phyloP scores from a whole-genome alignment of 192 early-diverging fungal species.

The Mortierella hygrophila region DNA sequence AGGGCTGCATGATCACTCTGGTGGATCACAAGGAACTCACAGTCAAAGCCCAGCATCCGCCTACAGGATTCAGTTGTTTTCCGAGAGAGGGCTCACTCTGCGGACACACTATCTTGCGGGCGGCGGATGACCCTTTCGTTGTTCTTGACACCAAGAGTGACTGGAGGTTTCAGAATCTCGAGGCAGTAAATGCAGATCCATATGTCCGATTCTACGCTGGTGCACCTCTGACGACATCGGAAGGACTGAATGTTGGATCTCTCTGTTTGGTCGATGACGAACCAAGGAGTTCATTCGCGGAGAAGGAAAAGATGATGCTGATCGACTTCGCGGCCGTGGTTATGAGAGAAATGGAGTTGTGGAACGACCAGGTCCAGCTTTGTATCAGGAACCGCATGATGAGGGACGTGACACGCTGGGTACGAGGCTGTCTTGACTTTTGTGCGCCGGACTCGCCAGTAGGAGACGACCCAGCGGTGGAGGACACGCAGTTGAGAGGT shows the following conservation, averaged over 20 bases:
- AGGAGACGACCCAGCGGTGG: not conserved
- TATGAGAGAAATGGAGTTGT: conserved; percentile 64
- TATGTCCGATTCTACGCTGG: conserved; percentile 64
- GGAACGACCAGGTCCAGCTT: conserved; percentile 60
- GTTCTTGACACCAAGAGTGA: conserved; percentile 55
- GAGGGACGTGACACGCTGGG: conserved; percentile 54
- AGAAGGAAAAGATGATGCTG: conserved; percentile 38
- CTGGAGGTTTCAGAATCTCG: conserved; percentile 62
- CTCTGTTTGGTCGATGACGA: conserved; percentile 60
- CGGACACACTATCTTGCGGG: conserved; percentile 48
- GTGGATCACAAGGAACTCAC: conserved; percentile 29
- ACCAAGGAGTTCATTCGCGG: conserved; percentile 46
- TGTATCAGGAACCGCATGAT: conserved; percentile 62
- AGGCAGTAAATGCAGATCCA: conserved; percentile 43
- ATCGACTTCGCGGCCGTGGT: conserved; percentile 59
- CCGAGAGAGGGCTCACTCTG: conserved; percentile 47
- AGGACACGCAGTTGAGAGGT: not conserved
- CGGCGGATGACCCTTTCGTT: conserved; percentile 50
- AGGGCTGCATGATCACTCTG: conserved; percentile 33
- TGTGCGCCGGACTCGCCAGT: conserved; percentile 1
- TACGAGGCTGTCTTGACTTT: conserved; percentile 44
- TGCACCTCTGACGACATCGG: conserved; percentile 57
- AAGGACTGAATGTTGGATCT: conserved; percentile 60
- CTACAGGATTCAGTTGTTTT: not conserved
- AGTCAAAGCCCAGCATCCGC: conserved; percentile 29